These are phyloP conservation scores for Zygosaccharomyces sapae DNA, from an alignment of 1,139 yeast genomes.

Conservation along the genomic window DNA sequence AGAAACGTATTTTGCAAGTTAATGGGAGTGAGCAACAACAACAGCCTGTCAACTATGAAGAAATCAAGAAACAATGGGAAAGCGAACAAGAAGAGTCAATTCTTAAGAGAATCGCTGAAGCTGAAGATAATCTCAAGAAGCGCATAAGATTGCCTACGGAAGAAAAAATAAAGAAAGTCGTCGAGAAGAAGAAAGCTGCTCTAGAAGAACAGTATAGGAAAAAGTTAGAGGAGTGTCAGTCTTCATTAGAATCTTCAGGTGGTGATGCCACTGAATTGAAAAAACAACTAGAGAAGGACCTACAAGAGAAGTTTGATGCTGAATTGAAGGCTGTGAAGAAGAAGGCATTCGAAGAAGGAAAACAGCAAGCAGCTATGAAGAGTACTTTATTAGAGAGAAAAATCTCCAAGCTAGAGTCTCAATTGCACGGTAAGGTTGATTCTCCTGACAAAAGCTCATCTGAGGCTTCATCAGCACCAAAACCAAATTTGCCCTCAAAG, in stretches of 20 bases:
- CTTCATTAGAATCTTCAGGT: constrained; percentile 11
- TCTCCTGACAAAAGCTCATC: constrained; percentile 6
- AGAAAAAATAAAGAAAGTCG: constrained; percentile 29
- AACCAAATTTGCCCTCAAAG: constrained; percentile 9
- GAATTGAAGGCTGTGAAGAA: constrained; percentile 38
- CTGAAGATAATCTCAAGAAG: constrained; percentile 33
- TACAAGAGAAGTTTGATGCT: constrained; percentile 22
- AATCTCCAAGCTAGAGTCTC: constrained; percentile 29
- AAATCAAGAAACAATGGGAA: constrained; percentile 24
- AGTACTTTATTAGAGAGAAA: constrained; percentile 32
- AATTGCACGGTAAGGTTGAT: constrained; percentile 8
- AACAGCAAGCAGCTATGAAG: constrained; percentile 38
- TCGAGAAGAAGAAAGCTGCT: constrained; percentile 25
- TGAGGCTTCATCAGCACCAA: background rate
- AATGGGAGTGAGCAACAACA: background rate
- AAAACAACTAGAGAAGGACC: constrained; percentile 20
- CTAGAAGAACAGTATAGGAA: constrained; percentile 28
- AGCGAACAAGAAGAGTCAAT: constrained; percentile 30
- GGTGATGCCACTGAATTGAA: constrained; percentile 14
- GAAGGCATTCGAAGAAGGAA: constrained; percentile 40
- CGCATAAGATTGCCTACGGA: constrained; percentile 33
- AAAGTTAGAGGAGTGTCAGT: constrained; percentile 20
- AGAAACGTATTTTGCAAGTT: constrained; percentile 16
- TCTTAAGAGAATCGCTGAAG: constrained; percentile 26
- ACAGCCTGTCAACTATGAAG: constrained; percentile 8